Evolutionary conservation across 306 rosid genomes (phyloP), one percentile per base, ranked within the genome.

Genomic region (Glycyrrhiza uralensis): DNA sequence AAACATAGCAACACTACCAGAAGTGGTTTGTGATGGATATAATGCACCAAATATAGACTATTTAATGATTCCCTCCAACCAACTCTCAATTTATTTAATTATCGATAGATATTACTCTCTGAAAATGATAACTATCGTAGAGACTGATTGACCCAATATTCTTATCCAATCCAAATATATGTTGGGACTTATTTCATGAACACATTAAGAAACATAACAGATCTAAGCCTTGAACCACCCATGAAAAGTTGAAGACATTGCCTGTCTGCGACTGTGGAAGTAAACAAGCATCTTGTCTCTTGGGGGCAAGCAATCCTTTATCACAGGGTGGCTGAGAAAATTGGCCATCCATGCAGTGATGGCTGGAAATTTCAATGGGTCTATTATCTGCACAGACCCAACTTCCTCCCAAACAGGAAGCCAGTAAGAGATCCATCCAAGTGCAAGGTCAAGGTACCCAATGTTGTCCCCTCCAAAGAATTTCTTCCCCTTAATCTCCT

Each of bases 351-450:
- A 84, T 35, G 76, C 78, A 61, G 7, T 30, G n/a, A 14, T 77
- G 24, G 51, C 74, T 26, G 89, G 35, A 58, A 29, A 87, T 72
- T 68, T 79, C 30, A 18, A 4, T 0, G 89, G 85, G 50, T 82
- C 92, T 13, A 82, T 6, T 26, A 87, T 19, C 19, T 71, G 57
- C 64, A 23, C 63, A 2, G 73, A 66, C 5, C 84, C 88, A 60
- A 82, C 81, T 77, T 87, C 85, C 62, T 87, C 85, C 30, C 36
- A 82, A 67, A 84, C 11, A 7, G 88, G 91, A 46, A 84, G 71
- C 83, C 81, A 76, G 55, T 79, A 63, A 22, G 84, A 60, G 28
- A 84, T 84, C 91, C 91, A 87, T 29, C 88, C 91, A 72, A 84
- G 35, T 54, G 85, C 85, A 49, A 87, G 23, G 8, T 84, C 88